Evolutionary conservation across 208 protist genomes (phyloP).

Genomic region (Angomonas desouzai): DNA sequence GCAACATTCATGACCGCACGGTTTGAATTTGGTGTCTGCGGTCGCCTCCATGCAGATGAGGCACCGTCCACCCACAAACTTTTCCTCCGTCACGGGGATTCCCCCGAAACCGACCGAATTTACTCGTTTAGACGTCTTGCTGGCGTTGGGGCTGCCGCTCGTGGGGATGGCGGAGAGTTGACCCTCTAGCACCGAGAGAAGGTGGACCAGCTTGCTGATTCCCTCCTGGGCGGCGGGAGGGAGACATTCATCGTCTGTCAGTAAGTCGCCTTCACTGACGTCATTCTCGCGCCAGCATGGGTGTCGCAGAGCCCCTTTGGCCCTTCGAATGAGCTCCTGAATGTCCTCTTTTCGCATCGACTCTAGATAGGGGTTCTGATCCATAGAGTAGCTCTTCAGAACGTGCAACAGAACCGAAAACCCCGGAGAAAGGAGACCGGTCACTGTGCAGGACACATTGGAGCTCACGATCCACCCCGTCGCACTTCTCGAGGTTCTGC

Average conservation of each 20-base stretch:
- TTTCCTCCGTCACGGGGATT: neutral
- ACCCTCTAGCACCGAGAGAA: slow-evolving; percentile 13
- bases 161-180: neutral
- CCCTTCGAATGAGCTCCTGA: slow-evolving; percentile 10
- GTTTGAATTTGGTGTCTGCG: slow-evolving; percentile 17
- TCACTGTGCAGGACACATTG: slow-evolving; percentile 12
- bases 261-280: neutral
- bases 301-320: slow-evolving; percentile 1
- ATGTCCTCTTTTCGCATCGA: neutral
- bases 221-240: neutral
- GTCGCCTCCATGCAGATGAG: slow-evolving; percentile 18
- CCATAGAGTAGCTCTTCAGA: neutral
- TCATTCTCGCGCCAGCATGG: neutral
- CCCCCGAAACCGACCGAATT: neutral
- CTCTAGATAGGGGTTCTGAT: slow-evolving; percentile 17
- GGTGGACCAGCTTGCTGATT: slow-evolving; percentile 5
- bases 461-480: slow-evolving; percentile 1
- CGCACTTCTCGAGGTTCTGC: neutral
- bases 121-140: neutral
- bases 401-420: slow-evolving; percentile 17
- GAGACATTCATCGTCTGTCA: neutral
- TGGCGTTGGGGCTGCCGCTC: neutral
- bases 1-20: slow-evolving; percentile 32
- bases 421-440: slow-evolving; percentile 21
- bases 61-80: slow-evolving; percentile 13